A percentile compares a stretch with the other conserved stretches of the same genome.
These are phyloP conservation scores for Aspergillus nidulans DNA, from an alignment of 495 filamentous ascomycete species.

Conservation along the genomic window DNA sequence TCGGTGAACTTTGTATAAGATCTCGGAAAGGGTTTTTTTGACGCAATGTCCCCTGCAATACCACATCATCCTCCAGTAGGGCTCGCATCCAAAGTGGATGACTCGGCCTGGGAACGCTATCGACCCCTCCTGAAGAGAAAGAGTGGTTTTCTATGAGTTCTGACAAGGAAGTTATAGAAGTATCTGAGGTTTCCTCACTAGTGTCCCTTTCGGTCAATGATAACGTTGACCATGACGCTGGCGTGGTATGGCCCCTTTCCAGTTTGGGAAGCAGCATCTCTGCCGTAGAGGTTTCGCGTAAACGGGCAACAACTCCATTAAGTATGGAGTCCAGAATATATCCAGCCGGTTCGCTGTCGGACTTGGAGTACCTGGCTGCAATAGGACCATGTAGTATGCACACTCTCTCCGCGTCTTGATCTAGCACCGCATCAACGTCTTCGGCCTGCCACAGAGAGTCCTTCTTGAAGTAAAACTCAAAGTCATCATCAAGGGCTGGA, in stretches of 20 bases:
- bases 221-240: slow-evolving; percentile 17
- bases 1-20: slow-evolving; percentile 2
- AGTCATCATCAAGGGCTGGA: slow-evolving; percentile 34
- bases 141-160: slow-evolving; percentile 8
- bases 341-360: slow-evolving; percentile 24
- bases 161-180: slow-evolving; percentile 13
- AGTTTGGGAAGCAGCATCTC: background rate
- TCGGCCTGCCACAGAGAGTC: slow-evolving; percentile 44
- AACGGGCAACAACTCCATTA: slow-evolving; percentile 3
- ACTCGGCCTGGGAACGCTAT: background rate
- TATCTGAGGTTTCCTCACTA: slow-evolving; percentile 6
- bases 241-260: slow-evolving; percentile 7
- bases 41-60: slow-evolving; percentile 8
- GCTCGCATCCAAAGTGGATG: slow-evolving; percentile 14
- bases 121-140: background rate
- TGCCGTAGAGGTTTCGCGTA: slow-evolving; percentile 10
- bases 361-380: slow-evolving; percentile 28
- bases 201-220: background rate
- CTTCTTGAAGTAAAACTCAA: slow-evolving; percentile 44
- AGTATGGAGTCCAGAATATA: slow-evolving; percentile 30
- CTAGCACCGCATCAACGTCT: slow-evolving; percentile 35
- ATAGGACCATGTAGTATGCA: slow-evolving; percentile 42
- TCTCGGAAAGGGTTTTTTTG: slow-evolving; percentile 14
- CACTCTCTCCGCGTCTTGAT: slow-evolving; percentile 30
- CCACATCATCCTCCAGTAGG: slow-evolving; percentile 3